Evolutionary conservation across 1,284 basidiomycete species (phyloP), one percentile per base, ranked within the genome.

Genomic region (Caloboletus firmus): DNA sequence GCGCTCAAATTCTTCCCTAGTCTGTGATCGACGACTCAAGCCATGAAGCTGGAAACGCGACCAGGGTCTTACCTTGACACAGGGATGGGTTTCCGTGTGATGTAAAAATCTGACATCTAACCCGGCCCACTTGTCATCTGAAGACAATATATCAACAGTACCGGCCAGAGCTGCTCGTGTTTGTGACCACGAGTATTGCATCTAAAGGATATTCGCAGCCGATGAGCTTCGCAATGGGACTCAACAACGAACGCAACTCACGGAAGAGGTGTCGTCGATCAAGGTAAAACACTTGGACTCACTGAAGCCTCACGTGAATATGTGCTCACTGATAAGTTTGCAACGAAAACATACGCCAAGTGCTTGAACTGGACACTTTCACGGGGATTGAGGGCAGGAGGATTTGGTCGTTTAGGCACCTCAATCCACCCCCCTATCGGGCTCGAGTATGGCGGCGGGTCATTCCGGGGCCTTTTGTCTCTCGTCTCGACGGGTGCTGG

Each of bases 211-310:
- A 35, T 13, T n/a, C 40, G 2, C n/a, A 13, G n/a, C n/a, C 2
- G 11, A 18, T 53, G 37, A 54, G 42, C 31, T 30, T n/a, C 9
- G 6, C 24, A 3, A 32, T 42, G 5, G 3, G 15, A 31, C n/a
- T 4, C 3, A 7, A 26, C 3, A 20, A 22, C 6, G 11, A 34
- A 32, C 2, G 12, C 18, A 8, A 49, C 65, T 52, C 43, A 69
- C 65, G 3, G 64, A 62, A 28, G 44, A 28, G 13, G 56, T 59
- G 41, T 66, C 67, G n/a, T 66, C 64, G 22, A 66, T 54, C 55
- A 66, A 49, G 31, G 55, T 37, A 18, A 68, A 68, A 48, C 52
- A 69, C 13, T 64, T 62, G 47, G 64, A 52, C 18, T 51, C 55
- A 46, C 67, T 66, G 22, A 13, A 52, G 7, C 5, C 31, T 20